These are phyloP conservation scores for Paramyrothecium sp. DNA, from an alignment of 2,329 filamentous ascomycete species.

Conservation along the genomic window DNA sequence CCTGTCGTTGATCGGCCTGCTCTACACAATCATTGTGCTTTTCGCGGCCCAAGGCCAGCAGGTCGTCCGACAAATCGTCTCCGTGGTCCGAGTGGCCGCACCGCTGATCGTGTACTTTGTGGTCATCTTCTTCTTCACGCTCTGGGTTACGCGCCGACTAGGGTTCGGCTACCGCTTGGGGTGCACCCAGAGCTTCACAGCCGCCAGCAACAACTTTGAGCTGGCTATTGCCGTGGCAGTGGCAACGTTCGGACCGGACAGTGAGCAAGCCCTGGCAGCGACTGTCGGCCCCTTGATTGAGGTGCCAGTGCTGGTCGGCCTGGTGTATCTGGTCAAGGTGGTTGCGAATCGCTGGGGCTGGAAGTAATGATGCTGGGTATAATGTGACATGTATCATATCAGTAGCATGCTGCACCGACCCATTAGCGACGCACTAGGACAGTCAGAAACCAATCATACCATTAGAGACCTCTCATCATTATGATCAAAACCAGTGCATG, in stretches of 20 bases:
- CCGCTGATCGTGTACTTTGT: conserved; percentile 81
- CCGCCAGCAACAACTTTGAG: conserved; percentile 92
- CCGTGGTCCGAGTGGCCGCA: conserved; percentile 76
- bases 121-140: conserved; percentile 69
- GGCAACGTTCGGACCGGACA: conserved; percentile 73
- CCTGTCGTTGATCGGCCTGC: conserved; percentile 75
- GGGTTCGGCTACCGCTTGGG: conserved; percentile 72
- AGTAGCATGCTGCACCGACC: conserved; percentile 2
- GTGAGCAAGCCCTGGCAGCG: conserved; percentile 76
- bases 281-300: conserved; percentile 86
- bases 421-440: no score
- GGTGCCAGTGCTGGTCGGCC: conserved; percentile 73
- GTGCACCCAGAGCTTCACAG: conserved; percentile 81
- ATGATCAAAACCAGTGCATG: no score
- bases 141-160: conserved; percentile 59
- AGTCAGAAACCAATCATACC: no score
- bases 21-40: conserved; percentile 84
- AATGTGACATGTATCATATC: conserved; percentile 7
- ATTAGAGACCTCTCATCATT: no score
- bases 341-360: conserved; percentile 54
- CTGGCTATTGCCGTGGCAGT: conserved; percentile 86
- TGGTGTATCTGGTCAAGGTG: conserved; percentile 73
- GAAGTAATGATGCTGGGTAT: conserved; percentile 27
- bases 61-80: conserved; percentile 80
- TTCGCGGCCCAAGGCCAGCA: conserved; percentile 78